These are phyloP conservation scores for Alternaria consortialis DNA, from an alignment of 2,329 filamentous ascomycete species.

Conservation along the genomic window DNA sequence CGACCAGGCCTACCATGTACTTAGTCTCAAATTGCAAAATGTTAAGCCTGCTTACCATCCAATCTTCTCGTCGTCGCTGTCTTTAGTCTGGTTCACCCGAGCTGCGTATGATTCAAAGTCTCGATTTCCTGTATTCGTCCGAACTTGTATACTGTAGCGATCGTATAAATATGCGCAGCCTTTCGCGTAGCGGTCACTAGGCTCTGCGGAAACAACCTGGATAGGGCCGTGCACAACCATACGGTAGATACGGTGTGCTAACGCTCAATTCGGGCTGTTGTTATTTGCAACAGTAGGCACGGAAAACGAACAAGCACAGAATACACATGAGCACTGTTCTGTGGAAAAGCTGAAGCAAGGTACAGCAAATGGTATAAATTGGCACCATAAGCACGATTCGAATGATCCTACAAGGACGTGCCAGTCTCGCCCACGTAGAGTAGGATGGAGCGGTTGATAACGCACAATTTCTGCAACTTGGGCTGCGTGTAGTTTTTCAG, in stretches of 20 bases:
- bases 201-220: slow-evolving; percentile 7
- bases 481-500: background rate
- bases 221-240: background rate
- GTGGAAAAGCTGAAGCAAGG: background rate
- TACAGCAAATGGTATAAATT: background rate
- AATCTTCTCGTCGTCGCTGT: background rate
- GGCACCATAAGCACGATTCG: background rate
- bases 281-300: background rate
- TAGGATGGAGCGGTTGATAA: background rate
- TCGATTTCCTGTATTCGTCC: background rate
- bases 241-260: background rate
- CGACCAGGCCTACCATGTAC: background rate
- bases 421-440: background rate
- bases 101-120: background rate
- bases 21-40: background rate
- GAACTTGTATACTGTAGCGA: background rate
- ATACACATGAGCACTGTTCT: no score
- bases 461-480: background rate
- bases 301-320: no score
- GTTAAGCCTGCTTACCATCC: background rate
- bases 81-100: background rate
- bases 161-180: background rate
- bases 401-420: background rate
- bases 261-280: background rate
- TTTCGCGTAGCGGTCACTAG: background rate